phyloP scores from a whole-genome alignment of 257 asterid species.

The Solanum pimpinellifolium region DNA sequence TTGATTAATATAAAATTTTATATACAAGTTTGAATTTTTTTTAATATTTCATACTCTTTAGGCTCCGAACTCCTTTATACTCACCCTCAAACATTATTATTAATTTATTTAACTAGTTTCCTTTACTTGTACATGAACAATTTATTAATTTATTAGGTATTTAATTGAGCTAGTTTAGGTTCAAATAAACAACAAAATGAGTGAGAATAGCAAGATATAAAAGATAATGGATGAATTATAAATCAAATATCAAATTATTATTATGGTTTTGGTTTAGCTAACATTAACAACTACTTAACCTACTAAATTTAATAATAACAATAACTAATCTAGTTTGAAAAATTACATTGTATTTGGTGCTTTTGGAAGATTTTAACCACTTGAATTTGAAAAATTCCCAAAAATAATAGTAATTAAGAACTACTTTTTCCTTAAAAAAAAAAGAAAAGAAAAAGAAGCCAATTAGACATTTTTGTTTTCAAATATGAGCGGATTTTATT shows the following conservation, averaged over 20 bases:
- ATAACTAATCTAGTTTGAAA: neutral
- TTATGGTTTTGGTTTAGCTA: neutral
- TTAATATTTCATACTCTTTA: too few relatives aligned
- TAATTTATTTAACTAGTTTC: neutral
- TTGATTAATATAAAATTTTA: too few relatives aligned
- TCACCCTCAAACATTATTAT: neutral
- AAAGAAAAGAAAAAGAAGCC: neutral
- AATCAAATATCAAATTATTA: neutral
- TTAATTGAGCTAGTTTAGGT: neutral
- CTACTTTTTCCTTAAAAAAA: neutral
- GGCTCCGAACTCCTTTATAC: neutral
- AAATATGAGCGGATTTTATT: neutral
- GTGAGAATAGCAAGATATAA: neutral
- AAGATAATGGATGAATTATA: neutral
- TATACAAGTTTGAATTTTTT: fast-evolving
- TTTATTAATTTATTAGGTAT: neutral
- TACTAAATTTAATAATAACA: neutral
- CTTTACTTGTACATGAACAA: neutral
- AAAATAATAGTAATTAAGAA: neutral
- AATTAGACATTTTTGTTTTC: neutral
- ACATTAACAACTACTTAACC: neutral
- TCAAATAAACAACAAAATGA: neutral
- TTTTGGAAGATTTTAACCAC: neutral
- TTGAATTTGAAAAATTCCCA: neutral
- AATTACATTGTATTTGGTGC: neutral